Evolutionary conservation across 768 basidiomycete species (phyloP).

Genomic region (Mycena haematopus): DNA sequence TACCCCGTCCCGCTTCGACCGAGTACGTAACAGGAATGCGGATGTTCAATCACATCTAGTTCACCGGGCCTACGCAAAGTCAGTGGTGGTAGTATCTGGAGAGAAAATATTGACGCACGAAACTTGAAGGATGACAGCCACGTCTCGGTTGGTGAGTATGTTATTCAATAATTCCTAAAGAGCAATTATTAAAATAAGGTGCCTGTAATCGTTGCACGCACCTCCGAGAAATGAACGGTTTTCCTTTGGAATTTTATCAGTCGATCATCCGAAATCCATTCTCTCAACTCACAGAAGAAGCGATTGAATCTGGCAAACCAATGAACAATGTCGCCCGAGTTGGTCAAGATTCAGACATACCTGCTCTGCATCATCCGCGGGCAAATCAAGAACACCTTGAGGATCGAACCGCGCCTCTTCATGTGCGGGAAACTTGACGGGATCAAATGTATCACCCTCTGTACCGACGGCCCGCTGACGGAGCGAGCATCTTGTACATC

Average conservation of each 20-base stretch:
- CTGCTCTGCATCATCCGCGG: constrained; percentile 26
- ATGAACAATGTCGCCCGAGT: constrained; percentile 35
- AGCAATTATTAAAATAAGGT: background rate
- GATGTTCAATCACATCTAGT: constrained; percentile 47
- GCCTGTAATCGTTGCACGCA: background rate
- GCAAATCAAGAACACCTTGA: constrained; percentile 15
- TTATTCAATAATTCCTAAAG: constrained; percentile 15
- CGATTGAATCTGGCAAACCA: constrained; percentile 36
- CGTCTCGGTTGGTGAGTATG: constrained; percentile 29
- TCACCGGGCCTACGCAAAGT: constrained; percentile 35
- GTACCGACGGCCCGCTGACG: background rate
- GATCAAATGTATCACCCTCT: background rate
- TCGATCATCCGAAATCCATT: constrained; percentile 23
- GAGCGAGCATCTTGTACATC: constrained; percentile 3
- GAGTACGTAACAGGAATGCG: constrained; percentile 50
- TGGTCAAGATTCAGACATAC: constrained; percentile 37
- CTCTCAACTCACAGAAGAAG: constrained; percentile 40
- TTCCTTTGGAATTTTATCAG: constrained; percentile 17
- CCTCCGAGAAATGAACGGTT: constrained; percentile 28
- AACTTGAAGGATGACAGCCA: constrained; percentile 28
- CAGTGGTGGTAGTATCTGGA: background rate
- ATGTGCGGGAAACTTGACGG: constrained; percentile 1
- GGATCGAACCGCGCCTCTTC: background rate
- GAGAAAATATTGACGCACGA: constrained; percentile 18
- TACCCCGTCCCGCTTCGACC: constrained; percentile 63